A percentile compares a stretch with the other conserved stretches of the same genome.
Evolutionary conservation across 2,329 filamentous ascomycete genomes (phyloP).

Genomic region (Lizonia empirigonia): DNA sequence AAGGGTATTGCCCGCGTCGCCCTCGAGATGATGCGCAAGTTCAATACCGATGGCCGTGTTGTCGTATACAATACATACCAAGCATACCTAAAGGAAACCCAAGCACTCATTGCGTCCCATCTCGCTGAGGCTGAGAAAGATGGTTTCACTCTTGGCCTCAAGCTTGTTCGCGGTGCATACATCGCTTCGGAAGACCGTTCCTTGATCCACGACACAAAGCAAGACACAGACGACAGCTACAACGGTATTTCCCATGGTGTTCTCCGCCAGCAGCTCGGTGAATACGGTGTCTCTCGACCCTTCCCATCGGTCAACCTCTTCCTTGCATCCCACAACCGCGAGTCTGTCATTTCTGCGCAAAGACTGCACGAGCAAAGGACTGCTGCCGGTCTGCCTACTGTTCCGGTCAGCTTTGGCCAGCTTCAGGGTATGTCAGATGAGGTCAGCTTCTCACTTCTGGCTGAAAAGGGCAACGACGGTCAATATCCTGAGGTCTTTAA

Average conservation of each 20-base stretch:
- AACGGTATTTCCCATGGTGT: constrained; percentile 67
- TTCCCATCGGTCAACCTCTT: constrained; percentile 63
- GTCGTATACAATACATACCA: constrained; percentile 74
- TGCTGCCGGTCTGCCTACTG: constrained; percentile 50
- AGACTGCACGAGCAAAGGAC: constrained; percentile 51
- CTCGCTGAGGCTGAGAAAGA: constrained; percentile 54
- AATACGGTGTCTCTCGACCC: constrained; percentile 29
- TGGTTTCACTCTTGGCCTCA: constrained; percentile 60
- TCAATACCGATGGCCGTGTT: constrained; percentile 48
- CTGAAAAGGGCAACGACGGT: constrained; percentile 26
- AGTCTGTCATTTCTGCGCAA: constrained; percentile 65
- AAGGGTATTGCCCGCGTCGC: constrained; percentile 62
- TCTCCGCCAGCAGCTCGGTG: constrained; percentile 34
- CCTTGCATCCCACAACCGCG: constrained; percentile 81
- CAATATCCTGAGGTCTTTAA: constrained; percentile 60
- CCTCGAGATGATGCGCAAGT: constrained; percentile 58
- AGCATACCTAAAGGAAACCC: constrained; percentile 60
- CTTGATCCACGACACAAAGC: constrained; percentile 60
- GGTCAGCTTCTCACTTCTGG: constrained; percentile 63
- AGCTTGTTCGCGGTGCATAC: constrained; percentile 64
- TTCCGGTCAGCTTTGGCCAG: constrained; percentile 71
- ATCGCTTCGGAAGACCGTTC: constrained; percentile 57
- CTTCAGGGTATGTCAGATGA: constrained; percentile 97
- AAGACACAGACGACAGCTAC: constrained; percentile 67
- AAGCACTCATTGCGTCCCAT: constrained; percentile 51